A percentile compares a stretch with the other conserved stretches of the same genome.
Conservation (phyloP, 805 yeast genomes). For the Wickerhamiella kurtzmanii region DNA sequence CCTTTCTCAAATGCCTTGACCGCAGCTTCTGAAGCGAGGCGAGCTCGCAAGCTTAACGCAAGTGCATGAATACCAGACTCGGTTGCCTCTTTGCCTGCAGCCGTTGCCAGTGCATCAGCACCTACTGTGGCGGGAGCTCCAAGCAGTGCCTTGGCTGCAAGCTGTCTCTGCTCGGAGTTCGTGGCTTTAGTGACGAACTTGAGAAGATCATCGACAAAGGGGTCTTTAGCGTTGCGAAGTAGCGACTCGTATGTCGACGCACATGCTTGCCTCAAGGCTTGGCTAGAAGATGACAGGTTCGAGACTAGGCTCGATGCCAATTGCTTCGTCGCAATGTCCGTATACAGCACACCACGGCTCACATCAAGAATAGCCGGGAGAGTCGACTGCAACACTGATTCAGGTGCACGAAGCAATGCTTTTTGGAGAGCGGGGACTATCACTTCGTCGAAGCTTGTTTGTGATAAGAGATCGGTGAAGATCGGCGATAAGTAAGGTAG, state of each 20-base stretch:
- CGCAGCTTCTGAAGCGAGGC: constrained; percentile 14
- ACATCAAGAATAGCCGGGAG: constrained; percentile 36
- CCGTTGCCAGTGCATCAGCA: constrained; percentile 33
- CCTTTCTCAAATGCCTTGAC: constrained; percentile 37
- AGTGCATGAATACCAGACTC: constrained; percentile 45
- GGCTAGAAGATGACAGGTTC: constrained; percentile 59
- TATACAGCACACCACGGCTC: constrained; percentile 31
- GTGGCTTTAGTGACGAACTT: constrained; percentile 46
- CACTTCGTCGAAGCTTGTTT: constrained; percentile 27
- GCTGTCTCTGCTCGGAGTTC: constrained; percentile 50
- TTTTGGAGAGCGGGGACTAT: constrained; percentile 57
- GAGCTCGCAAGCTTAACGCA: constrained; percentile 32
- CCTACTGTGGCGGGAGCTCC: constrained; percentile 24
- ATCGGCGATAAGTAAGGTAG: constrained; percentile 31
- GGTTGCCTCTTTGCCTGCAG: constrained; percentile 62
- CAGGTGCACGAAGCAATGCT: constrained; percentile 67
- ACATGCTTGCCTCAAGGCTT: constrained; percentile 41
- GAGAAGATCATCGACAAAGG: constrained; percentile 40
- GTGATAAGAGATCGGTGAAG: constrained; percentile 26
- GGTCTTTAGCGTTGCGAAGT: constrained; percentile 23
- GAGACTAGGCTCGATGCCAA: constrained; percentile 39
- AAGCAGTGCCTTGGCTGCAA: constrained; percentile 36
- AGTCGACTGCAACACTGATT: constrained; percentile 44
- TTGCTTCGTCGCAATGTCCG: constrained; percentile 30
- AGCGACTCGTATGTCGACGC: constrained; percentile 25